Evolutionary conservation across 768 basidiomycete species (phyloP), one percentile per base, ranked within the genome.

Genomic region (Boletus fagicola): DNA sequence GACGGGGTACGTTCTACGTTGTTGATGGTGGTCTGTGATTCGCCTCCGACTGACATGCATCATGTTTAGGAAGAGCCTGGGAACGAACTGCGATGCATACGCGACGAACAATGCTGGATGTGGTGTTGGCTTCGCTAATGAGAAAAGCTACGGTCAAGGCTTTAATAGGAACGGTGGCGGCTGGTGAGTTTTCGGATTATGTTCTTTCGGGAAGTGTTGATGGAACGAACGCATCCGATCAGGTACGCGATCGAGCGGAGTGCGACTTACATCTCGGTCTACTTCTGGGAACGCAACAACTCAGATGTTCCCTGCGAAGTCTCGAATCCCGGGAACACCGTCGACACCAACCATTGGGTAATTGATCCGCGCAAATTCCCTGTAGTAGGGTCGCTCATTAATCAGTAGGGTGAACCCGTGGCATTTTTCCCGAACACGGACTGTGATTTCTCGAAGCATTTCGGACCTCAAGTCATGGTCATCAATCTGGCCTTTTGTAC

Each of bases 351-450:
- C 26, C 46, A 18, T 18, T 69, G 69, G 63, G 71, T 69, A 40
- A 53, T 20, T 10, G 22, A 31, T 45, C 33, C 38, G 2, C 5
- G 18, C 35, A 13, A 15, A 39, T 46, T 31, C 42, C 22, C n/a
- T 18, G 38, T 26, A 7, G 7, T 24, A 16, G 2, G 8, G 12
- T 46, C 24, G 18, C 52, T 55, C 22, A 51, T n/a, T 5, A 22
- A 18, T 10, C 10, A 16, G 11, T 18, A 84, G 84, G 85, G 87
- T 7, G 78, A 72, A 0, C 86, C 88, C 2, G 66, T 71, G 9
- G 88, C 85, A 4, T 76, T 75, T 64, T 90, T 88, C 72, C 85
- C 86, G 3, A 77, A 74, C 65, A 82, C 78, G 6, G 73, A 77
- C 54, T 91, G 88, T 65, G 74, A 86, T 59, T 76, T 91, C 44